Evolutionary conservation across 73 alveolate genomes (phyloP).

Genomic region (Effrenium voratum): DNA sequence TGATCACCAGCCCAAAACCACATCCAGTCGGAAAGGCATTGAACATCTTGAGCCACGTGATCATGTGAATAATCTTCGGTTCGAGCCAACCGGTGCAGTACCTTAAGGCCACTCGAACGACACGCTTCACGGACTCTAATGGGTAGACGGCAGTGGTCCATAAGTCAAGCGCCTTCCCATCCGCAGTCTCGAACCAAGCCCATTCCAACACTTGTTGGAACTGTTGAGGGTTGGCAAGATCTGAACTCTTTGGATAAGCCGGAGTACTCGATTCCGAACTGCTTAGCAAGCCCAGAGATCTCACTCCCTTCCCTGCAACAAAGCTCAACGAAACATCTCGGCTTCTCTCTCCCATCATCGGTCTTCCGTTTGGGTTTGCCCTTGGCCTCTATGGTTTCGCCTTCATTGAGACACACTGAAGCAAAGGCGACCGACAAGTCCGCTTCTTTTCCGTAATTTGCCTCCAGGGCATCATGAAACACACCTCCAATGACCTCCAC

Average conservation of each 20-base stretch:
- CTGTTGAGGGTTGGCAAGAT: background rate
- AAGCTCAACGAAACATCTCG: background rate
- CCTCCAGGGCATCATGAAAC: background rate
- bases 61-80: background rate
- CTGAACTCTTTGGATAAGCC: background rate
- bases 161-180: background rate
- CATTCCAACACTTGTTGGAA: too few relatives aligned
- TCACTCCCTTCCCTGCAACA: background rate
- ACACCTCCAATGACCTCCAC: background rate
- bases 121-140: background rate
- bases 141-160: background rate
- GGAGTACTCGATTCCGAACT: background rate
- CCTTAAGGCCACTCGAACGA: background rate
- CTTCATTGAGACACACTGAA: background rate
- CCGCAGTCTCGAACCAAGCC: too few relatives aligned
- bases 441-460: background rate
- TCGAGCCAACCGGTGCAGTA: background rate
- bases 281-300: background rate
- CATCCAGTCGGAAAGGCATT: background rate
- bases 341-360: background rate
- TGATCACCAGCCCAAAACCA: background rate
- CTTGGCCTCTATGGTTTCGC: background rate
- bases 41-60: background rate
- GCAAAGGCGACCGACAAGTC: background rate
- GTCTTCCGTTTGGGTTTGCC: background rate